Percentiles rank a stretch among this genome's conserved stretches.
Conservation (phyloP, 306 rosid genomes). For the Calophaca sinica region DNA sequence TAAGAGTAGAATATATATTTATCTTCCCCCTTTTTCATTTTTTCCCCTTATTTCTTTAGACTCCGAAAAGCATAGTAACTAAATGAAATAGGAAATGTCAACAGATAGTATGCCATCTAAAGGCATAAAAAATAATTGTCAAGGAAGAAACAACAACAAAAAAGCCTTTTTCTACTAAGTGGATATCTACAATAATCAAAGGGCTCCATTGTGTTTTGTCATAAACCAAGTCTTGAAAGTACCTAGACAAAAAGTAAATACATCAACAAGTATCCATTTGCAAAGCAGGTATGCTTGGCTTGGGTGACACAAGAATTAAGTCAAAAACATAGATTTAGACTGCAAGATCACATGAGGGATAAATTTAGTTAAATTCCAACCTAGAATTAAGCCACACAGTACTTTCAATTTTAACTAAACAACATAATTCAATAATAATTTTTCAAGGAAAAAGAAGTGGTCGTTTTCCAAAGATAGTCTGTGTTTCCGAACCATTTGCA, state of each 20-base stretch:
- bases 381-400: constrained; percentile 8
- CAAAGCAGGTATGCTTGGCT: not conserved
- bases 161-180: not conserved
- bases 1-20: not conserved
- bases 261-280: not conserved
- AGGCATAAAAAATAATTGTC: not conserved
- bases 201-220: not conserved
- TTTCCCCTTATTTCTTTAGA: not conserved
- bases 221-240: not conserved
- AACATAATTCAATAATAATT: not conserved
- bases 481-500: constrained; percentile 12
- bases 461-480: not conserved
- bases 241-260: not conserved
- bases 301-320: constrained; percentile 8
- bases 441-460: not conserved
- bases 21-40: constrained; percentile 10
- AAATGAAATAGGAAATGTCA: constrained; percentile 25
- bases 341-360: not conserved
- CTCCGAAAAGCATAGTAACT: constrained; percentile 13
- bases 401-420: not conserved
- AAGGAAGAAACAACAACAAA: constrained; percentile 5
- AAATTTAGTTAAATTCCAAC: not conserved
- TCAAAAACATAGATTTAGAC: not conserved
- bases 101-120: constrained; percentile 7
- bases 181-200: constrained; percentile 10